These are phyloP conservation scores for Leccinum longicurvipes DNA, from an alignment of 768 basidiomycete genomes.

Conservation along the genomic window DNA sequence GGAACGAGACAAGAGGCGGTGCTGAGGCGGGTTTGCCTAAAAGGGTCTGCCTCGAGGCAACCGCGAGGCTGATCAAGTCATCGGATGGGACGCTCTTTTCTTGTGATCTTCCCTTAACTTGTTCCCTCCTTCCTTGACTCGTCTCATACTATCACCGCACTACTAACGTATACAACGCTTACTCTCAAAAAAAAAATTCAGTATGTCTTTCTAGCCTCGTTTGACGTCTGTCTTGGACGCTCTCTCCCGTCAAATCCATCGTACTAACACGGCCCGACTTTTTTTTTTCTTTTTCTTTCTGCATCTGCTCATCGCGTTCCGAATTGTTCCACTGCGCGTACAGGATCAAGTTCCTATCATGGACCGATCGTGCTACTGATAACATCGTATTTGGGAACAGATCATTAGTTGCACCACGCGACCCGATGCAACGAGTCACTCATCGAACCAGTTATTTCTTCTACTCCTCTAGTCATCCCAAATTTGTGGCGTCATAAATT, in stretches of 20 bases:
- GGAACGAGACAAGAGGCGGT: conserved; percentile 3
- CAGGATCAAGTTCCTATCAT: conserved; percentile 31
- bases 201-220: conserved; percentile 5
- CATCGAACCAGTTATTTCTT: conserved; percentile 18
- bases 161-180: neutral
- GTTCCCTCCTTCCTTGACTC: neutral
- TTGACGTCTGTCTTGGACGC: neutral
- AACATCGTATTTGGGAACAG: conserved; percentile 27
- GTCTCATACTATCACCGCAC: conserved; percentile 9
- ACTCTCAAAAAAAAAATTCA: neutral
- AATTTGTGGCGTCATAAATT: conserved; percentile 16
- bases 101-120: neutral
- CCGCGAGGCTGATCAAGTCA: conserved; percentile 18
- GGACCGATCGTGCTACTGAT: conserved; percentile 30
- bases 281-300: conserved; percentile 6
- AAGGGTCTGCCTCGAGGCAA: conserved; percentile 26
- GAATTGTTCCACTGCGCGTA: conserved; percentile 19
- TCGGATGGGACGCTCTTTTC: neutral
- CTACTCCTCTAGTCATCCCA: conserved; percentile 13
- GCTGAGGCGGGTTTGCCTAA: conserved; percentile 1
- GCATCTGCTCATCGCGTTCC: conserved; percentile 7
- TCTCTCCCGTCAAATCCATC: neutral
- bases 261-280: conserved; percentile 2
- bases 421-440: conserved; percentile 28
- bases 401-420: conserved; percentile 17